Evolutionary conservation across 1,139 yeast genomes (phyloP).

Genomic region (Yamadazyma aaseri): DNA sequence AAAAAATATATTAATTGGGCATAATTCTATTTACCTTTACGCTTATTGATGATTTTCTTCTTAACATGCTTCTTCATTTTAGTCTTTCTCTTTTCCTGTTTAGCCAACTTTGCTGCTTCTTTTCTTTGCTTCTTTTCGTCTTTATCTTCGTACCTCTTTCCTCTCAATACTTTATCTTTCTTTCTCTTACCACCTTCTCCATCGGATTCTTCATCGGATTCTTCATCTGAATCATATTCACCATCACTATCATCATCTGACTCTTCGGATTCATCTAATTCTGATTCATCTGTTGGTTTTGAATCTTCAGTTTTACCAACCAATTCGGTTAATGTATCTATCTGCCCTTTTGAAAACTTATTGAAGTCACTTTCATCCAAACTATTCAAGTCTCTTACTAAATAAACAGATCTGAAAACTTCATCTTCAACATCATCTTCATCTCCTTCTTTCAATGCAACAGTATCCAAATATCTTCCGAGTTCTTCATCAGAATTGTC

Average conservation of each 20-base stretch:
- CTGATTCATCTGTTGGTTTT: constrained; percentile 10
- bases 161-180: constrained; percentile 41
- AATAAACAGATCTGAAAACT: constrained; percentile 81
- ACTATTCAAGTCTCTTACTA: constrained; percentile 72
- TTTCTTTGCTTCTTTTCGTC: constrained; percentile 83
- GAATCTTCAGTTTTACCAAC: constrained; percentile 16
- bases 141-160: constrained; percentile 80
- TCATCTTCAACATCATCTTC: constrained; percentile 67
- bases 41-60: constrained; percentile 69
- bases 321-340: constrained; percentile 68
- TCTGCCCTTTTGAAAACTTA: constrained; percentile 77
- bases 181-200: constrained; percentile 13
- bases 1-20: too few relatives aligned
- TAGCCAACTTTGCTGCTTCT: constrained; percentile 76
- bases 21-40: constrained; percentile 29
- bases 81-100: constrained; percentile 82
- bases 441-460: constrained; percentile 56
- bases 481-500: constrained; percentile 45
- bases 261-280: constrained; percentile 23
- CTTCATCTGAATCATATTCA: constrained; percentile 29
- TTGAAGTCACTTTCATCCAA: constrained; percentile 87
- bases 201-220: too few relatives aligned
- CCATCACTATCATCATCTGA: constrained; percentile 29
- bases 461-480: constrained; percentile 34
- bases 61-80: constrained; percentile 92